Percentiles rank a stretch among this genome's conserved stretches.
Evolutionary conservation across 768 basidiomycete genomes (phyloP).

Genomic region (Glaciozyma martinii): DNA sequence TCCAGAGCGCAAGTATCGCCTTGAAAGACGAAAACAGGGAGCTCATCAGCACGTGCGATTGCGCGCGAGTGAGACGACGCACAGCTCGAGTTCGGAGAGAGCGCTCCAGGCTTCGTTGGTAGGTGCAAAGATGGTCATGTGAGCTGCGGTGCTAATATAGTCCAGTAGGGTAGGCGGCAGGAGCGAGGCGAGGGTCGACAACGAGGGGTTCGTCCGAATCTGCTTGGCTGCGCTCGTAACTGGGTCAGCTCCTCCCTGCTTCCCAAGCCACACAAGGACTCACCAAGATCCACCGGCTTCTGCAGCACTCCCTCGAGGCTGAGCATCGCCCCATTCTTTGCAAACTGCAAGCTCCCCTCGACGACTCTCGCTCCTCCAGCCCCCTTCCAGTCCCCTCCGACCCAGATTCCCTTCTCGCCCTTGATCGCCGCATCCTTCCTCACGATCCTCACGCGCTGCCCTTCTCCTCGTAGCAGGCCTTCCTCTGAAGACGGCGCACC

Average conservation of each 20-base stretch:
- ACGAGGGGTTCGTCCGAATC: conserved; percentile 51
- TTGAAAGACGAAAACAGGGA: background rate
- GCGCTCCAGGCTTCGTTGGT: conserved; percentile 72
- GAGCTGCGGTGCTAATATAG: conserved; percentile 43
- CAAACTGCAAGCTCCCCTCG: conserved; percentile 52
- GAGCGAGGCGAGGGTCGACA: conserved; percentile 68
- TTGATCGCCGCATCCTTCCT: conserved; percentile 21
- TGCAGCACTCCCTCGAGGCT: conserved; percentile 66
- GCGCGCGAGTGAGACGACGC: background rate
- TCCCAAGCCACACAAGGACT: conserved; percentile 33
- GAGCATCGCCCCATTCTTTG: conserved; percentile 66
- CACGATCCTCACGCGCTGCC: conserved; percentile 67
- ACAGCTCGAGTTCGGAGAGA: conserved; percentile 61
- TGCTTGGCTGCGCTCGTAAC: conserved; percentile 48
- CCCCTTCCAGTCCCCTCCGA: conserved; percentile 71
- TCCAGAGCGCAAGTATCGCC: conserved; percentile 76
- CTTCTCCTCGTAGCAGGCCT: conserved; percentile 67
- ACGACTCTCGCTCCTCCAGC: conserved; percentile 58
- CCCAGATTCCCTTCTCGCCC: conserved; percentile 39
- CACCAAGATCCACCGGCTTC: conserved; percentile 66
- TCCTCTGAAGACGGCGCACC: conserved; percentile 47
- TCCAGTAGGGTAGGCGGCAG: conserved; percentile 57
- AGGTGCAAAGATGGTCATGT: conserved; percentile 82
- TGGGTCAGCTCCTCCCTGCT: background rate
- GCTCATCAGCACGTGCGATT: background rate